Conservation (phyloP, 75 land plant species). For the Pinus taeda region DNA sequence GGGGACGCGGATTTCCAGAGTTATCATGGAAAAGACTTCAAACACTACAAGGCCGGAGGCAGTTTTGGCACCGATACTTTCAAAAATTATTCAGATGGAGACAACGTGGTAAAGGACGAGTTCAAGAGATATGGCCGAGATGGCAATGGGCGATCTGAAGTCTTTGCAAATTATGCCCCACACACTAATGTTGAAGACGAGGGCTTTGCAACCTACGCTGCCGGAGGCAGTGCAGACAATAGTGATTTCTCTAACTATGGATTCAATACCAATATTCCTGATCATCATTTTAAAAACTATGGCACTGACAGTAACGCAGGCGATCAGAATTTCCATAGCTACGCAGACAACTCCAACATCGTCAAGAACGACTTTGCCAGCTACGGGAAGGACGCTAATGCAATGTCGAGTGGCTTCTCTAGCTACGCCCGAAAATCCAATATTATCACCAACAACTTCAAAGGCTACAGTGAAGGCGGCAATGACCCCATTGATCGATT, state of each 20-base stretch:
- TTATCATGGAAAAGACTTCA: constrained; percentile 18
- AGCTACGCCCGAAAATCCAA: constrained; percentile 43
- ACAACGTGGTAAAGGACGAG: constrained; percentile 27
- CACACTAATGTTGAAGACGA: constrained; percentile 30
- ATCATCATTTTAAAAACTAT: constrained; percentile 37
- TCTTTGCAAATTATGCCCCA: constrained; percentile 31
- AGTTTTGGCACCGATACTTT: constrained; percentile 20
- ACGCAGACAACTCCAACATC: constrained; percentile 38
- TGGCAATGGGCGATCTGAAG: constrained; percentile 22
- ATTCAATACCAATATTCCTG: constrained; percentile 5
- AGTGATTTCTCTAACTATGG: constrained; percentile 35
- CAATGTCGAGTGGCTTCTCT: constrained; percentile 22
- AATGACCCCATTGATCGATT: constrained; percentile 33
- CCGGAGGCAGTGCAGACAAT: constrained; percentile 16
- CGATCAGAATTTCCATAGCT: constrained; percentile 9
- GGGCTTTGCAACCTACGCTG: constrained; percentile 39
- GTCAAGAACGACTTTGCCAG: constrained; percentile 30
- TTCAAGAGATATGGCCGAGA: constrained; percentile 54
- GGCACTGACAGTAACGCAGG: constrained; percentile 20
- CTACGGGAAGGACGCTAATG: constrained; percentile 46
- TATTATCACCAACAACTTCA: constrained; percentile 37
- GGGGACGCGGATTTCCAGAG: constrained; percentile 11
- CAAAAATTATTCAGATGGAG: constrained; percentile 42
- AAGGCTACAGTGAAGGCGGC: constrained; percentile 35
- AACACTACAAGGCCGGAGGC: constrained; percentile 13